A percentile compares a stretch with the other conserved stretches of the same genome.
Conservation (phyloP, 164 flowering plant species). For the Liriodendron chinense region DNA sequence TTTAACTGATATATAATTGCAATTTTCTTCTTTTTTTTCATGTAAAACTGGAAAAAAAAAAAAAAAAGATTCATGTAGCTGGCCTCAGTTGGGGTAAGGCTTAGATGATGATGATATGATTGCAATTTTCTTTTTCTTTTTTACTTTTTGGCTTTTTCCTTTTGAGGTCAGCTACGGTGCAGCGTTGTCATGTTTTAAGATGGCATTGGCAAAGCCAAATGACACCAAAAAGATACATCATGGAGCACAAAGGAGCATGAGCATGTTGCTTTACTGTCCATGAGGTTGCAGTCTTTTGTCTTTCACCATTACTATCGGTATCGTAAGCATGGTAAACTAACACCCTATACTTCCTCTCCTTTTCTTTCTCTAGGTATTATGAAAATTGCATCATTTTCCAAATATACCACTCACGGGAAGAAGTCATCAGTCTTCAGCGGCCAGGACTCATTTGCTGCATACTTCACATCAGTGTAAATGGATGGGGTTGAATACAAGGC, state of each 20-base stretch:
- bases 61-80: no score
- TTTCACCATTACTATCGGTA: no score
- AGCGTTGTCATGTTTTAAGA: neutral
- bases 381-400: neutral
- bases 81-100: no score
- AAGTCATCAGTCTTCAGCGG: conserved; percentile 83
- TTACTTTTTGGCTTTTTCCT: neutral
- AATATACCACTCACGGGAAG: conserved; percentile 72
- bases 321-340: no score
- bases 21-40: no score
- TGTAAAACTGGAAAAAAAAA: no score
- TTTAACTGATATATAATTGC: neutral
- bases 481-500: conserved; percentile 95
- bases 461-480: conserved; percentile 87
- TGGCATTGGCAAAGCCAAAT: neutral
- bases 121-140: no score
- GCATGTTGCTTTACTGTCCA: neutral
- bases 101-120: no score
- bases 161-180: neutral
- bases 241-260: neutral
- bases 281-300: no score
- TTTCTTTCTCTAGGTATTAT: neutral
- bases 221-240: neutral
- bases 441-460: conserved; percentile 67
- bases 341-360: no score